phyloP scores from a whole-genome alignment of 345 rosid genomes.

The Kernera saxatilis region DNA sequence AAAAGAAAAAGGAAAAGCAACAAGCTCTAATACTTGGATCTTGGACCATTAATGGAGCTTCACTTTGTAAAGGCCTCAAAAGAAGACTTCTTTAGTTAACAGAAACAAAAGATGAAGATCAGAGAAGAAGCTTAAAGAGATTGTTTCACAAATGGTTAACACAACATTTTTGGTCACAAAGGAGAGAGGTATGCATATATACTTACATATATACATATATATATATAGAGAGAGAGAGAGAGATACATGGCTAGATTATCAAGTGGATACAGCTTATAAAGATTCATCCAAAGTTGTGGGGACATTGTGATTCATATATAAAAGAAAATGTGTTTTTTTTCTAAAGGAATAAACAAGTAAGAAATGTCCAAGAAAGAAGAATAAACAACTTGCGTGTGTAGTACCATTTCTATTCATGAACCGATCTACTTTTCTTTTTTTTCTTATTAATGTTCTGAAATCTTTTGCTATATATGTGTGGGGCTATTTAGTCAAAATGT shows the following conservation, averaged over 20 bases:
- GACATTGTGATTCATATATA: conserved; percentile 20
- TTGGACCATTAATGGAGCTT: conserved; percentile 38
- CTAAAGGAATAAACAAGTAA: conserved; percentile 15
- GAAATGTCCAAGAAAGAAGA: conserved; percentile 35
- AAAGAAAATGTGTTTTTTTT: neutral
- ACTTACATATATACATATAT: neutral
- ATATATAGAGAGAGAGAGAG: neutral
- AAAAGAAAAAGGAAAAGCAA: conserved; percentile 29
- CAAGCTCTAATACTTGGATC: conserved; percentile 11
- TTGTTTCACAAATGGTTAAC: conserved; percentile 12
- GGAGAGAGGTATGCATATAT: neutral
- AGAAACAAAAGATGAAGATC: conserved; percentile 3
- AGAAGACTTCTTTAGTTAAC: neutral
- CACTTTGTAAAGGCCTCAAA: conserved; percentile 11
- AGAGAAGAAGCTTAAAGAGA: conserved; percentile 10
- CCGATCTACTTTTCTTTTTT: conserved; percentile 12
- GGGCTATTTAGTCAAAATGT: conserved; percentile 34
- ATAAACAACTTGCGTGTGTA: conserved; percentile 34
- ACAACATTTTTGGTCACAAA: conserved; percentile 11
- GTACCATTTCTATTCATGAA: conserved; percentile 26
- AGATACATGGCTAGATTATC: conserved; percentile 4
- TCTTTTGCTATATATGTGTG: conserved; percentile 2
- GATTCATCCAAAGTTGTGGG: conserved; percentile 26
- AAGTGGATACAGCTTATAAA: conserved; percentile 21
- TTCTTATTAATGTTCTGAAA: conserved; percentile 13